Evolutionary conservation across 495 filamentous ascomycete genomes (phyloP).

Genomic region (Annulohypoxylon nitens): DNA sequence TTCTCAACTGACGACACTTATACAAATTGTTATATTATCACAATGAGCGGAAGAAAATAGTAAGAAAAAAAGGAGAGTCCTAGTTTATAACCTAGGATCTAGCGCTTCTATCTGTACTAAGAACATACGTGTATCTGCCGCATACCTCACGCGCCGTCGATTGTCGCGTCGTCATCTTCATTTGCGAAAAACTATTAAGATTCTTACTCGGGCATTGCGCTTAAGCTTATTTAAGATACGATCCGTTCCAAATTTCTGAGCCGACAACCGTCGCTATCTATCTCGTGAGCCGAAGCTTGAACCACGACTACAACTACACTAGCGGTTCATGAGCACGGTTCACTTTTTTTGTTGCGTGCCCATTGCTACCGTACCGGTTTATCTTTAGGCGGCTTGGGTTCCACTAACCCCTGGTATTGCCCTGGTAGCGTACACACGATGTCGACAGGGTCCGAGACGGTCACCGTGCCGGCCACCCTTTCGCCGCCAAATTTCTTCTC

Average conservation of each 20-base stretch:
- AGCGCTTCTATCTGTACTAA: constrained; percentile 20
- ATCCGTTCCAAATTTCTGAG: constrained; percentile 20
- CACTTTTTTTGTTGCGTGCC: constrained; percentile 24
- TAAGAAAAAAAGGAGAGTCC: constrained; percentile 7
- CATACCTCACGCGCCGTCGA: constrained; percentile 19
- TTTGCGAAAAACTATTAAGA: constrained; percentile 23
- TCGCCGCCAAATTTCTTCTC: constrained; percentile 41
- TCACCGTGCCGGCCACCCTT: constrained; percentile 35
- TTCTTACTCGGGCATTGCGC: constrained; percentile 28
- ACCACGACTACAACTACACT: neutral
- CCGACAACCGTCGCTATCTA: constrained; percentile 29
- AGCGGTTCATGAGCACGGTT: constrained; percentile 20
- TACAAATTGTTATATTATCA: constrained; percentile 10
- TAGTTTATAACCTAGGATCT: constrained; percentile 11
- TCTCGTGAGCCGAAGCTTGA: constrained; percentile 3
- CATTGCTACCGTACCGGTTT: constrained; percentile 28
- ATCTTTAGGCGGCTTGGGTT: constrained; percentile 46
- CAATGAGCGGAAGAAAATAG: constrained; percentile 18
- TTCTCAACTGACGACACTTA: constrained; percentile 8
- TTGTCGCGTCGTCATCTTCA: constrained; percentile 25
- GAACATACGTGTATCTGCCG: constrained; percentile 1
- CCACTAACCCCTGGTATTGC: constrained; percentile 30
- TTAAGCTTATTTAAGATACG: constrained; percentile 31
- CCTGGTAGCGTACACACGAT: constrained; percentile 29
- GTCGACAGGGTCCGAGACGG: constrained; percentile 47